These are phyloP conservation scores for Spathaspora boniae DNA, from an alignment of 805 yeast genomes.

Conservation along the genomic window DNA sequence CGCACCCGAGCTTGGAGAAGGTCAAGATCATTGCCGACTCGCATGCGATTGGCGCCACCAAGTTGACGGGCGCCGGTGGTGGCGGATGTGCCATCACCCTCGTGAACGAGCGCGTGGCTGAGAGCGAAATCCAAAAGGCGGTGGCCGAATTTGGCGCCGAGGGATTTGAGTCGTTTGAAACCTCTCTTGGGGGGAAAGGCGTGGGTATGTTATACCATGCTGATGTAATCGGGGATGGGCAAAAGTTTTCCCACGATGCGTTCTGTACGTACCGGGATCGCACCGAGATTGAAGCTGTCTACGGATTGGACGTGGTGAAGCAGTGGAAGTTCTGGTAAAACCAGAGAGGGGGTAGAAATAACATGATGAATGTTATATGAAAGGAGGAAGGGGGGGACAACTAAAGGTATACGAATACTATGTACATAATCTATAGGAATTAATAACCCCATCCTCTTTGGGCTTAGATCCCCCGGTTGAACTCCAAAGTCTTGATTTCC, in stretches of 20 bases:
- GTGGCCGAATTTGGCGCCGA: slow-evolving; percentile 32
- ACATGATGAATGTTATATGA: too few species aligned
- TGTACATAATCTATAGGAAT: slow-evolving; percentile 4
- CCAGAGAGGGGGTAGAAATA: too few species aligned
- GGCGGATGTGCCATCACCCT: slow-evolving; percentile 97
- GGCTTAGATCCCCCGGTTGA: slow-evolving; percentile 93
- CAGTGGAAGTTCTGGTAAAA: slow-evolving; percentile 64
- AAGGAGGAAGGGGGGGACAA: not conserved
- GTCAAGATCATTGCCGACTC: slow-evolving; percentile 66
- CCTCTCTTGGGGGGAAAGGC: slow-evolving; percentile 87
- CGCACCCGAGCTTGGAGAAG: slow-evolving; percentile 86
- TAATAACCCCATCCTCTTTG: too few species aligned
- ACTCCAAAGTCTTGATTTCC: slow-evolving; percentile 59
- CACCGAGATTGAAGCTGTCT: slow-evolving; percentile 43
- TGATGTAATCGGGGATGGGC: slow-evolving; percentile 9
- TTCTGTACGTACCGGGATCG: slow-evolving; percentile 41
- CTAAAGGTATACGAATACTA: not conserved
- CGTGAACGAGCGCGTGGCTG: slow-evolving; percentile 44
- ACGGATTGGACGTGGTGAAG: slow-evolving; percentile 40
- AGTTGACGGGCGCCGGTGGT: slow-evolving; percentile 98
- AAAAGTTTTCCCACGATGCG: slow-evolving; percentile 24
- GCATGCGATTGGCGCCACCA: slow-evolving; percentile 74
- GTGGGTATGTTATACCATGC: slow-evolving; percentile 50
- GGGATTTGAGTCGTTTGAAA: slow-evolving; percentile 73
- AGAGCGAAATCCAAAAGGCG: slow-evolving; percentile 33